phyloP scores from a whole-genome alignment of 202 grass and related monocot genomes.

The Setaria viridis region DNA sequence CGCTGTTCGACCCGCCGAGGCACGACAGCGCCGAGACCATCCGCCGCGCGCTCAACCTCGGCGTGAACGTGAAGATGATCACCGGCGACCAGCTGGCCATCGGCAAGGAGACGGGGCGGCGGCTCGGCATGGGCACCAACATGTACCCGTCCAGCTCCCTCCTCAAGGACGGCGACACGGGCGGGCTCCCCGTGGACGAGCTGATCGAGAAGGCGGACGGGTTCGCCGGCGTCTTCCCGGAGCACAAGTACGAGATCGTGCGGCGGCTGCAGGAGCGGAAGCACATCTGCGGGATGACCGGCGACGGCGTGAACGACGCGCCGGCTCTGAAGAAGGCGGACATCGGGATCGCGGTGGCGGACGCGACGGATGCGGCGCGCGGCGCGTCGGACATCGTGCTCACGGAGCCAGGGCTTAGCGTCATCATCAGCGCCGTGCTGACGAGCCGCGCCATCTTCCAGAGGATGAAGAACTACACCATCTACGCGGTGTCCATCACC shows the following conservation, averaged over 20 bases:
- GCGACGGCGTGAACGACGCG: slow-evolving; percentile 78
- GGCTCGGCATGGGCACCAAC: slow-evolving; percentile 95
- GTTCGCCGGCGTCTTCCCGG: slow-evolving; percentile 79
- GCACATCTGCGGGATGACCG: slow-evolving; percentile 80
- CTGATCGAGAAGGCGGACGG: slow-evolving; percentile 84
- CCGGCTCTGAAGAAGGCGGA: slow-evolving; percentile 77
- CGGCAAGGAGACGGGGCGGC: slow-evolving; percentile 81
- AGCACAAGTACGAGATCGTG: slow-evolving; percentile 90
- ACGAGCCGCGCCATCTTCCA: slow-evolving; percentile 83
- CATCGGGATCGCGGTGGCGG: slow-evolving; percentile 75
- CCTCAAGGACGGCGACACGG: slow-evolving; percentile 57
- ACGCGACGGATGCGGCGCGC: slow-evolving; percentile 66
- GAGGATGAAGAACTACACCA: slow-evolving; percentile 91
- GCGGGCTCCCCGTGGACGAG: slow-evolving; percentile 57
- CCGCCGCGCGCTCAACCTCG: slow-evolving; percentile 70
- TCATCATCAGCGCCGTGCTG: slow-evolving; percentile 73
- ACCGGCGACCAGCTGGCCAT: slow-evolving; percentile 94
- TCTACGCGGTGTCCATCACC: slow-evolving; percentile 83
- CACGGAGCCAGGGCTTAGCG: slow-evolving; percentile 70
- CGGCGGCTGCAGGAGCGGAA: slow-evolving; percentile 61
- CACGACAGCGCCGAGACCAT: slow-evolving; percentile 93
- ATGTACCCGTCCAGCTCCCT: slow-evolving; percentile 84
- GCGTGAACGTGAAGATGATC: slow-evolving; percentile 98
- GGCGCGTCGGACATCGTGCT: slow-evolving; percentile 79
- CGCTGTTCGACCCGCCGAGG: slow-evolving; percentile 79